Evolutionary conservation across 805 yeast genomes (phyloP), one percentile per base, ranked within the genome.

Genomic region (Yarrowia deformans): DNA sequence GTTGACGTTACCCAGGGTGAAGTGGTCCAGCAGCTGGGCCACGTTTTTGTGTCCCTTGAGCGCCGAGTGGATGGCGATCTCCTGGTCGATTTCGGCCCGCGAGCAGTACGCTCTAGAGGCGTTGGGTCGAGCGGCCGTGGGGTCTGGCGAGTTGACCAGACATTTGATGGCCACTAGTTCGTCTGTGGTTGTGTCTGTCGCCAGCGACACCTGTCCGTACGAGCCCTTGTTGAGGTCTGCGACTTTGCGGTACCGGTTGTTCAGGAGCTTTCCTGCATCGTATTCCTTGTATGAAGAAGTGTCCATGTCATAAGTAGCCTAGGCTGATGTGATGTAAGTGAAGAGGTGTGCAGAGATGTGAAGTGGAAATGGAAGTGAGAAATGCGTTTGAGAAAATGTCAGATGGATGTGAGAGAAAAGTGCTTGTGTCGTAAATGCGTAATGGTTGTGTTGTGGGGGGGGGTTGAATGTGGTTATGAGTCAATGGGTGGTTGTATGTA

Each of bases 131-230:
- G 68, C 64, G 7, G 68, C 43, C 3, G 66, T 52, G 39, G 64
- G 48, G 48, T 35, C 40, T 45, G 66, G 40, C 6, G 66, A 60
- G 35, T 43, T 67, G 54, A 61, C 69, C 60, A 93, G 89, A 76
- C 90, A 91, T 79, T 94, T 93, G 71, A 94, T 87, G 2, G 98
- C 98, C 37, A 90, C 96, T 60, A 90, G 79, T 46, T 81, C 79
- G 34, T 83, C 82, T 29, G 73, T 61, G 42, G n/a, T 72, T 4
- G 78, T 73, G 77, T 94, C 97, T 74, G 87, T 88, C 10, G 97
- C 98, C 34, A 94, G 83, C 1, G 96, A 88, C 9, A 94, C 98
- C 58, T 90, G 85, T 64, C 98, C 98, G 78, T 91, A 94, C 0
- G 98, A 91, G 39, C 98, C 98, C 77, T 91, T 93, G 75, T 93